Evolutionary conservation across 208 protist genomes (phyloP).

Genomic region (Trypanosoma avium): DNA sequence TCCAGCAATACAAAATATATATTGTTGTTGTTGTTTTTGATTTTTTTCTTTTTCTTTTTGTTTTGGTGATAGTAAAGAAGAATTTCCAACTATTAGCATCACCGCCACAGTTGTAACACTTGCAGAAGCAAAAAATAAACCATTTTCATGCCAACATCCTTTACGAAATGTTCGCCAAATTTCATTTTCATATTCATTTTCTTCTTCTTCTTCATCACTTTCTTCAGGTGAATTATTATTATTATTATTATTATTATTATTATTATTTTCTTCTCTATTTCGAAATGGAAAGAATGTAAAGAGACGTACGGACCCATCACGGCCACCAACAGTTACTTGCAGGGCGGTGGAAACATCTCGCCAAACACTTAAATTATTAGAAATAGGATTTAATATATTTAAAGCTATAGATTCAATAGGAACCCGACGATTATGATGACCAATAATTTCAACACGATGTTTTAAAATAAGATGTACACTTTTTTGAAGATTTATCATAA

Average conservation of each 20-base stretch:
- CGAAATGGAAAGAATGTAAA: constrained; percentile 18
- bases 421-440: background rate
- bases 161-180: background rate
- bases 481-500: background rate
- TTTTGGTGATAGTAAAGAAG: too few species aligned
- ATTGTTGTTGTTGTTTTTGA: background rate
- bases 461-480: background rate
- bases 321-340: constrained; percentile 21
- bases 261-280: background rate
- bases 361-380: too few species aligned
- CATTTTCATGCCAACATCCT: constrained; percentile 13
- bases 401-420: constrained; percentile 23
- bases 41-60: background rate
- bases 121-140: constrained; percentile 35
- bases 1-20: constrained; percentile 36
- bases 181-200: background rate
- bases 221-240: background rate
- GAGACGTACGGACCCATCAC: constrained; percentile 30
- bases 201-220: constrained; percentile 9
- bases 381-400: too few species aligned
- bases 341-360: constrained; percentile 14
- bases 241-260: background rate
- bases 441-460: background rate
- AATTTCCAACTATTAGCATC: constrained; percentile 1
- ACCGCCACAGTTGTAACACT: constrained; percentile 21